phyloP scores from a whole-genome alignment of 768 basidiomycete species.

The Trametes sanguinea region DNA sequence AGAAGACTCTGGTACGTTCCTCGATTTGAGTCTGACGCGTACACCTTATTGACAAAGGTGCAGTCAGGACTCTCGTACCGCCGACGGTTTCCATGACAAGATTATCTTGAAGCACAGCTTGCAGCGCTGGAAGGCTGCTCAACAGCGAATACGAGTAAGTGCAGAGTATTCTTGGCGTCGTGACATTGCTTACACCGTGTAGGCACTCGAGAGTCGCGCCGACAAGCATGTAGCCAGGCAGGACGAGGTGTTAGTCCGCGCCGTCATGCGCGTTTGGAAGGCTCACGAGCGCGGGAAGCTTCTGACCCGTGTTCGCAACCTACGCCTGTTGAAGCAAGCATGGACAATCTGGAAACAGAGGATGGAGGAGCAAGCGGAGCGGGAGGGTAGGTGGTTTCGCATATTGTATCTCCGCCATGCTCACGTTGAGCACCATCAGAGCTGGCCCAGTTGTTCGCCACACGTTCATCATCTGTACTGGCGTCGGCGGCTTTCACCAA shows the following conservation, averaged over 20 bases:
- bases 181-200: neutral
- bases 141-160: slow-evolving; percentile 53
- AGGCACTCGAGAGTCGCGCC: slow-evolving; percentile 61
- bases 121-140: slow-evolving; percentile 56
- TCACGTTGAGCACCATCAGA: slow-evolving; percentile 35
- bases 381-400: slow-evolving; percentile 45
- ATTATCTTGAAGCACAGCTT: slow-evolving; percentile 49
- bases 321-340: slow-evolving; percentile 46
- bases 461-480: slow-evolving; percentile 44
- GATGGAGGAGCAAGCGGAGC: slow-evolving; percentile 40
- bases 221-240: slow-evolving; percentile 57
- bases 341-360: slow-evolving; percentile 55
- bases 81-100: slow-evolving; percentile 45
- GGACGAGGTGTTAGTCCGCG: slow-evolving; percentile 58
- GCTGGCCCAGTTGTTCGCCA: slow-evolving; percentile 50
- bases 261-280: slow-evolving; percentile 65
- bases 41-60: slow-evolving; percentile 2
- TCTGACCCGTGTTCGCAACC: slow-evolving; percentile 52
- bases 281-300: slow-evolving; percentile 63
- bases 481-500: slow-evolving; percentile 40
- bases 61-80: slow-evolving; percentile 48
- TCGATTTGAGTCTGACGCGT: too few relatives aligned
- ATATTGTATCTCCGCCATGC: neutral
- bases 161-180: neutral
- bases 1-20: slow-evolving; percentile 52